Conservation (phyloP, 129 eudicot species). For the Centrapalus pauciflorus region DNA sequence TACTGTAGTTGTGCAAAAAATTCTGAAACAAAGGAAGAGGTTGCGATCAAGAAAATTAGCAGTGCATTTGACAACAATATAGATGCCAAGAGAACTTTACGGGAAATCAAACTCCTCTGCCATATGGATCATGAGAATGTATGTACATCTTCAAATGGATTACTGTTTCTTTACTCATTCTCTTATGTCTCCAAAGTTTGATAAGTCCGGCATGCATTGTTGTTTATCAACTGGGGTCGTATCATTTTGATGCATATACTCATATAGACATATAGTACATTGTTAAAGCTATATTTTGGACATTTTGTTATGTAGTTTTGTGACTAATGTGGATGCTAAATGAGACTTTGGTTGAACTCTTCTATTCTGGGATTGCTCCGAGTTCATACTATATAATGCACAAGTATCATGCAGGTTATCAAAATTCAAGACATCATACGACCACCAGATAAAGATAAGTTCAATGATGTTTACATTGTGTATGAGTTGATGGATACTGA, state of each 20-base stretch:
- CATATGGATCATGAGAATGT: constrained; percentile 94
- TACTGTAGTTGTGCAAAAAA: constrained; percentile 55
- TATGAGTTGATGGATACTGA: constrained; percentile 72
- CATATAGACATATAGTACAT: too few relatives aligned
- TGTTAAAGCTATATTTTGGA: not conserved
- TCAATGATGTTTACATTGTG: constrained; percentile 59
- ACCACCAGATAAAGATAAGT: constrained; percentile 50
- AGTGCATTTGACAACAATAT: constrained; percentile 77
- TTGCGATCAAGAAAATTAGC: constrained; percentile 79
- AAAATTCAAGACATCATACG: constrained; percentile 58
- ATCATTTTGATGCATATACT: not conserved
- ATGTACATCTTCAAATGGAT: constrained; percentile 13
- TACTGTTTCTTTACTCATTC: not conserved
- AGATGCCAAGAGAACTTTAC: constrained; percentile 82
- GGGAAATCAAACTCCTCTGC: constrained; percentile 79
- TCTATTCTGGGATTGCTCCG: not conserved
- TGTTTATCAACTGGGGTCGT: not conserved
- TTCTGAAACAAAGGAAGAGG: constrained; percentile 75
- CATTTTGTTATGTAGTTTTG: not conserved
- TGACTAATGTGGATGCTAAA: not conserved
- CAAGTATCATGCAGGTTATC: constrained; percentile 34
- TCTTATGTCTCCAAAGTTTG: not conserved
- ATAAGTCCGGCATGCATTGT: not conserved
- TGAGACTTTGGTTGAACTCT: not conserved
- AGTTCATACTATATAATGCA: not conserved